Evolutionary conservation across 2,329 filamentous ascomycete genomes (phyloP), one percentile per base, ranked within the genome.

Genomic region (Penicillium corylophilum): DNA sequence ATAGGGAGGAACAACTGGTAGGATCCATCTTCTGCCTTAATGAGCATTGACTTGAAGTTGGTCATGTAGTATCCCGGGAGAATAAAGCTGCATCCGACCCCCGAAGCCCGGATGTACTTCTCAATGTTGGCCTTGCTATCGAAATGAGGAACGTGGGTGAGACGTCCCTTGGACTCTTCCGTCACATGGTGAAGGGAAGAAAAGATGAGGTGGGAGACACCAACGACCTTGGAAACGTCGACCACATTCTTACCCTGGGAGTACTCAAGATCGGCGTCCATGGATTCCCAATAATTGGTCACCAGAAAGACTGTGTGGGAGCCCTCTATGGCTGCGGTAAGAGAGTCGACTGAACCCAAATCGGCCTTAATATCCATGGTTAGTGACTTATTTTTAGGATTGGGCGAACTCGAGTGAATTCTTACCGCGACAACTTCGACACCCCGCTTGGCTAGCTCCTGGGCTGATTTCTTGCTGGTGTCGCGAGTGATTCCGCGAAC

Each of bases 401-500:
- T 2, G 15, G n/a, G 31, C 15, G 31, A 16, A n/a, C 7, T 35
- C 5, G 9, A 35, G n/a, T 35, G 8, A 5, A n/a, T 8, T 46
- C 53, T 35, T 50, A 59, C 72, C 61, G n/a, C 74, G 59, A 66
- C 60, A 15, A 69, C 50, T 39, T 74, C 70, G 1, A 72, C 69
- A 4, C 69, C 71, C 13, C 60, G 53, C 7, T 57, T 54, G 8
- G 55, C 55, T 8, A 72, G 62, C 5, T 60, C 59, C 46, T 69
- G 59, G 1, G 67, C 65, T 0, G 59, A 55, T 15, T 62, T 62
- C 47, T 71, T 69, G 44, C 57, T 60, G 2, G 65, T 50, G 57
- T 81, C 73, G n/a, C 79, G 77, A 12, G 77, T 80, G 44, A 82
- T 72, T 33, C 72, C 79, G 8, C 80, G 76, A 50, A 82, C 70